Evolutionary conservation across 1,284 basidiomycete species (phyloP).

Genomic region (Bothia castanella): DNA sequence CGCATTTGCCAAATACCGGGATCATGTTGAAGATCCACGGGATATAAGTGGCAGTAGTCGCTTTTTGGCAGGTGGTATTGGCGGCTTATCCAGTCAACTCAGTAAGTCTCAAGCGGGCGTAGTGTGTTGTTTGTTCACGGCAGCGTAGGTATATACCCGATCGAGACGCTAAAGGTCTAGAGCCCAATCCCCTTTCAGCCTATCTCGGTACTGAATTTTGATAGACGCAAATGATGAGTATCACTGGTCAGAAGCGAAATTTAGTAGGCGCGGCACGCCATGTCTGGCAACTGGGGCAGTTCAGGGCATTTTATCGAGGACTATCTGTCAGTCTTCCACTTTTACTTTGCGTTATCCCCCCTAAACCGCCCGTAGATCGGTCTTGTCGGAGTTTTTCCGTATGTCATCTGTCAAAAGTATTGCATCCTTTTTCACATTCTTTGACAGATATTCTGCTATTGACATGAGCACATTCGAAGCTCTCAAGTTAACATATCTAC

Average conservation of each 20-base stretch:
- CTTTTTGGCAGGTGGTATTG: slow-evolving; percentile 94
- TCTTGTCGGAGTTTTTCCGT: slow-evolving; percentile 87
- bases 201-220: slow-evolving; percentile 9
- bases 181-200: slow-evolving; percentile 1
- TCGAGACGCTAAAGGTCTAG: slow-evolving; percentile 79
- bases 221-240: slow-evolving; percentile 93
- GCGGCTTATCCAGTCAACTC: slow-evolving; percentile 92
- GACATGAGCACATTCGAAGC: slow-evolving; percentile 96
- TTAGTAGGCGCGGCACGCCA: slow-evolving; percentile 58
- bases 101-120: slow-evolving; percentile 45
- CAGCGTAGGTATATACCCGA: slow-evolving; percentile 77
- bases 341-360: slow-evolving; percentile 7
- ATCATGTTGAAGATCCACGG: slow-evolving; percentile 83
- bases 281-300: slow-evolving; percentile 78
- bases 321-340: slow-evolving; percentile 60
- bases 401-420: slow-evolving; percentile 30
- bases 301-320: slow-evolving; percentile 89
- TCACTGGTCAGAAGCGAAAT: slow-evolving; percentile 59
- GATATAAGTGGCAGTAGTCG: slow-evolving; percentile 90
- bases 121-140: slow-evolving; percentile 12
- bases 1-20: slow-evolving; percentile 89
- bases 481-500: slow-evolving; percentile 78
- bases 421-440: not conserved
- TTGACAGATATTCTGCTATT: slow-evolving; percentile 74
- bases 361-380: slow-evolving; percentile 60